Evolutionary conservation across 2,329 filamentous ascomycete genomes (phyloP).

Genomic region (Apiospora saccharicola): DNA sequence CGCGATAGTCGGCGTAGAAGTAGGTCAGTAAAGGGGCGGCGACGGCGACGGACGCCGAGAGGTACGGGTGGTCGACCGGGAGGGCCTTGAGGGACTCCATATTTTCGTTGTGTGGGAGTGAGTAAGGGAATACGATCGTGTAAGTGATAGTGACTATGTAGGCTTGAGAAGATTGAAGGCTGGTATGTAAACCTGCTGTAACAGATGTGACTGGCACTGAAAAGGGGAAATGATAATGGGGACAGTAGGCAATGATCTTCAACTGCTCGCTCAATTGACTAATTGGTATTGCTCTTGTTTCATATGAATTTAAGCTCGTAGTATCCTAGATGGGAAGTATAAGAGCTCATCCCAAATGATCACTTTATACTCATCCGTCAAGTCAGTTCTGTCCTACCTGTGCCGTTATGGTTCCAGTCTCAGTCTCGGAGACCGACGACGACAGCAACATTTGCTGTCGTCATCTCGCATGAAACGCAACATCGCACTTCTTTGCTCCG

Average conservation of each 20-base stretch:
- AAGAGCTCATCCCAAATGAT: background rate
- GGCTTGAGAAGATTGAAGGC: background rate
- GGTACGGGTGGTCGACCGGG: background rate
- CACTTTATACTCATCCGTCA: constrained; percentile 5
- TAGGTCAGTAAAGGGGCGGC: constrained; percentile 10
- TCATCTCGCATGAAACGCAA: background rate
- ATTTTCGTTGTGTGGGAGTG: background rate
- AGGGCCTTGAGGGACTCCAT: constrained; percentile 6
- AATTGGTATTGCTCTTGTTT: background rate
- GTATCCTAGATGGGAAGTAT: background rate
- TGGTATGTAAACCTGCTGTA: background rate
- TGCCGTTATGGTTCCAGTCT: background rate
- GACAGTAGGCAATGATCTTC: background rate
- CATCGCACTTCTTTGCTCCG: background rate
- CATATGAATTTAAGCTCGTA: background rate
- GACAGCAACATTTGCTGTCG: background rate
- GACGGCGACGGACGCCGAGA: background rate
- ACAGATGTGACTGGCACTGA: background rate
- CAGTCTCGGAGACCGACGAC: constrained; percentile 7
- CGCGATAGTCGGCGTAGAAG: constrained; percentile 25
- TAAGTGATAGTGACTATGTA: background rate
- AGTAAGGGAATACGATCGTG: background rate
- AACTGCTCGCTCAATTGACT: background rate
- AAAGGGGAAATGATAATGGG: background rate
- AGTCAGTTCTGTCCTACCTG: background rate